phyloP scores from a whole-genome alignment of 768 basidiomycete species.

The Tylopilus rubrobrunneus region DNA sequence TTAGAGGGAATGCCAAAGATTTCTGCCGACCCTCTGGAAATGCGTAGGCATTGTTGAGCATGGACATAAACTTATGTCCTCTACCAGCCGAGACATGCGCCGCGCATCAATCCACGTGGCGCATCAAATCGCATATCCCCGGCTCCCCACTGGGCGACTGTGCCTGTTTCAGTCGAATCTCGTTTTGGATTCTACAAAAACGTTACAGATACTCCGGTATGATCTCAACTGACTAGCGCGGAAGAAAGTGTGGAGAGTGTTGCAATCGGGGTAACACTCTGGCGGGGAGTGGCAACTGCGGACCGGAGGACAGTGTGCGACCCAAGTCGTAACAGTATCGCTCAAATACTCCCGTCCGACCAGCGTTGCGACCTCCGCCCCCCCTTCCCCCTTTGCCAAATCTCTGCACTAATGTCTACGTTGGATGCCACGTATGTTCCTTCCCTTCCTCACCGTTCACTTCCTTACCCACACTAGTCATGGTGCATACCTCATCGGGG shows the following conservation, averaged over 20 bases:
- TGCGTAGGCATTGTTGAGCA: not conserved
- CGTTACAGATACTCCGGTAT: not conserved
- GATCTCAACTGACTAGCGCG: not conserved
- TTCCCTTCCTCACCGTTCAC: not conserved
- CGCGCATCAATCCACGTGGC: not conserved
- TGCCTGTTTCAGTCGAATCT: not conserved
- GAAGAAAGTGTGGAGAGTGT: not conserved
- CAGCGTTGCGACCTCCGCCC: not conserved
- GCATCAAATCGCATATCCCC: not conserved
- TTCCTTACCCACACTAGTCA: conserved; percentile 31
- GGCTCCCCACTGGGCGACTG: not conserved
- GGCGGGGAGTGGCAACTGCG: not conserved
- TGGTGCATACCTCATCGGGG: conserved; percentile 49
- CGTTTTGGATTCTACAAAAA: not conserved
- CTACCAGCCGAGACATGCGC: not conserved
- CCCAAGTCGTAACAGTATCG: no score
- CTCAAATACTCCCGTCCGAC: conserved; percentile 1
- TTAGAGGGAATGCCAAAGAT: no score
- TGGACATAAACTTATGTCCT: not conserved
- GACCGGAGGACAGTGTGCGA: no score
- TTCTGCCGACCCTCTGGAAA: not conserved
- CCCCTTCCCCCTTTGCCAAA: not conserved
- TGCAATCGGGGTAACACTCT: not conserved
- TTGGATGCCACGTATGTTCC: conserved; percentile 35
- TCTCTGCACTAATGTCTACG: conserved; percentile 4